Base-by-base conservation (phyloP, 768 basidiomycete species). In the Trametes cingulata region DNA sequence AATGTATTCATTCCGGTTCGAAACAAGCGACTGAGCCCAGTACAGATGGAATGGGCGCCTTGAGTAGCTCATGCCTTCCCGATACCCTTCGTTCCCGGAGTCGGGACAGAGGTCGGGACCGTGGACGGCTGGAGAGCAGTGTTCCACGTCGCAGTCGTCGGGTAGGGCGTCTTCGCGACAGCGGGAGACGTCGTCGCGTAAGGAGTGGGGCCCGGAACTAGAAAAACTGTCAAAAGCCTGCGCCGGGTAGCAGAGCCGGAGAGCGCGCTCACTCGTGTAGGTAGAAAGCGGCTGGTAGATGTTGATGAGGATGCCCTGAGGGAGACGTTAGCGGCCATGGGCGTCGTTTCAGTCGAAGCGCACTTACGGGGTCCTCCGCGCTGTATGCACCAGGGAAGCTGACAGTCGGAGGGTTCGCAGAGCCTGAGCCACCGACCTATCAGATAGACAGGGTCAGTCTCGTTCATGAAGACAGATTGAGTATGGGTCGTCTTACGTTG, bases 121-220 rank as follows among this genome's bases (percentile, higher is more conserved):
- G 80, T 77, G 45, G 73, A 68, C 24, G 82, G 80, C 65, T 81
- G 80, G 12, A 72, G 68, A 2, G 77, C 76, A 12, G 80, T 81
- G 71, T 79, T 78, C 79, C 79, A 82, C 17, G 80, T 81, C 15
- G 80, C 79, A 24, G 79, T 78, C 3, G 77, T 77, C 14, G 80
- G 78, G 61, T 67, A 82, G 3, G 77, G 57, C 22, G 79, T 80
- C 19, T 72, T 72, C 13, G 77, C 81, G 25, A 79, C 72, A 6
- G 78, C 52, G 6, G 78, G 72, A 17, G 74, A 74, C 19, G 77
- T 58, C 20, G 72, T 71, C 25, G 76, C 79, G 69, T 81, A 84
- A 19, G 84, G 76, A 42, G 79, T 75, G 2, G 81, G 81, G 52
- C 81, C 81, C 37, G 80, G 81, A 62, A 82, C 78, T 79, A 49